Conservation (phyloP, 768 basidiomycete species). For the Dentipellis fragilis region DNA sequence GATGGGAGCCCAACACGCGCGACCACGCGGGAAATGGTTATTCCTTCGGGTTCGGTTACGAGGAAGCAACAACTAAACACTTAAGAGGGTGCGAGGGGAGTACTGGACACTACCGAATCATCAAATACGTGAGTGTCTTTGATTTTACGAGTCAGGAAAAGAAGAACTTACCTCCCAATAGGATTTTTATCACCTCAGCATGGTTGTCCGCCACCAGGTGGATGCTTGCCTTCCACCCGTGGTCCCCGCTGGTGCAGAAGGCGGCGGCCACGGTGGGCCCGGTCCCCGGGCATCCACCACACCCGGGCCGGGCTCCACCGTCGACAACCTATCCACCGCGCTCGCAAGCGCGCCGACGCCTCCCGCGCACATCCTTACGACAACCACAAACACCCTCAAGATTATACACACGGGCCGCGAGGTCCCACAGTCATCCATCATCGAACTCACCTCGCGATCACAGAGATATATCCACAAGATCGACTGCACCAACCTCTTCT, state of each 20-base stretch:
- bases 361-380: neutral
- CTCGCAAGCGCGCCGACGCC: neutral
- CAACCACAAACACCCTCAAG: neutral
- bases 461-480: constrained; percentile 14
- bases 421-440: constrained; percentile 2
- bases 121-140: constrained; percentile 38
- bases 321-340: neutral
- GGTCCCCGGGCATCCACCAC: neutral
- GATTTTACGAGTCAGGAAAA: neutral
- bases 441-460: constrained; percentile 24
- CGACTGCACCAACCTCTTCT: constrained; percentile 51
- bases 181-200: constrained; percentile 48
- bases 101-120: constrained; percentile 52
- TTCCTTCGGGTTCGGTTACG: constrained; percentile 52
- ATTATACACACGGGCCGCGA: neutral
- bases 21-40: constrained; percentile 19
- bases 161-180: constrained; percentile 16
- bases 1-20: constrained; percentile 38
- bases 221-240: constrained; percentile 23
- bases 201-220: constrained; percentile 47
- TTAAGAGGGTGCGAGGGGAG: constrained; percentile 38
- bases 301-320: neutral
- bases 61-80: constrained; percentile 40
- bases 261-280: neutral
- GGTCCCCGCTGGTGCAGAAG: neutral